Base-by-base conservation (phyloP, 371 early-diverging fungal species). In the Paramicrosporidium saccamoebae region DNA sequence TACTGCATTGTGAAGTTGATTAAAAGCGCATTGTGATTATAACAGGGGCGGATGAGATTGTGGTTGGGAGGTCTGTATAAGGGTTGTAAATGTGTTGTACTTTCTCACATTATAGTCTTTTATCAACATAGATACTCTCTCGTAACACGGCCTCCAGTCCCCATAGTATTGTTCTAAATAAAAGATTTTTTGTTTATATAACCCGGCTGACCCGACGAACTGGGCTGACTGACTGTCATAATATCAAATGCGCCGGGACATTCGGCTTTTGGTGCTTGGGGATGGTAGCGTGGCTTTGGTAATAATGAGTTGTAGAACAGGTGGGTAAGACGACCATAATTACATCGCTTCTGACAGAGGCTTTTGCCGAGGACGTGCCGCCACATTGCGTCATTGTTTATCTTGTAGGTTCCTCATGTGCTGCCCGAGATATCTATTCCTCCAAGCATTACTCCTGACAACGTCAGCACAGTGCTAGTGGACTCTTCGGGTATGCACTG, bases 391-490 rank as follows among this genome's bases (percentile, higher is more conserved):
- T 9, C 14, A 3, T 3, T 23, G 10, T 19, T 14, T 10, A n/a
- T 26, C 8, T 19, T 13, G 9, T 37, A 88, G 84, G 71, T 90
- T 17, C 84, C 81, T 33, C 72, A 75, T 31, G 73, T 86, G 17
- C 71, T 86, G 26, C 86, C 88, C 12, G 94, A 82, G 40, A 81
- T 86, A 16, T 82, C 84, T 8, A 86, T 92, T 28, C 94, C 94
- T 14, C 79, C 88, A 22, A 84, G 86, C 35, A 72, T 82, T 38
- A 82, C 88, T 15, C 66, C 75, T 1, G 94, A 86, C 35, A 73
- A 77, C 28, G 78, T 79, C 11, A 81, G 79, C 9, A 82, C 84
- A 13, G 69, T 75, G 36, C 77, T 92, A 24, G 74, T 82, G 25
- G 94, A 92, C 41, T 74, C 84, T 10, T 78, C 86, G 22, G 55